Evolutionary conservation across 2,329 filamentous ascomycete genomes (phyloP), one percentile per base, ranked within the genome.

Genomic region (Sclerotinia sclerotiorum): DNA sequence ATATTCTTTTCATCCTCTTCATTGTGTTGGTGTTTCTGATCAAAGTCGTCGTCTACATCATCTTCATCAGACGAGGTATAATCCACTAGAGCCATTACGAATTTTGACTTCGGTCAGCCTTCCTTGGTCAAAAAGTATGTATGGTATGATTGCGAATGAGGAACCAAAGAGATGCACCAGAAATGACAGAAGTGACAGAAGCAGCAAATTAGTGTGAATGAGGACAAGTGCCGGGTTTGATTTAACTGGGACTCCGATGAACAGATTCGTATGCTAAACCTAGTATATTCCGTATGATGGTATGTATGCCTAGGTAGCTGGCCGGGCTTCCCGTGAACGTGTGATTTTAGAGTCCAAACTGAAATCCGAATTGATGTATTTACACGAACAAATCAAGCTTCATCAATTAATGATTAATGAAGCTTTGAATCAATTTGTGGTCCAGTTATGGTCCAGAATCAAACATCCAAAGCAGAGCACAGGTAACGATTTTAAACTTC

Each of bases 1-100:
- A 19, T 15, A 51, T n/a, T 21, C 11, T 42, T 24, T 29, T 46
- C 39, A 35, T 19, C 55, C 17, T 49, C 10, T 35, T 35, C 5
- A 32, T 48, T 35, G 13, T 29, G 24, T 48, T 49, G n/a, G 11
- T 17, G n/a, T 3, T 7, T 51, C 19, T 15, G 39, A 35, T 46
- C 10, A 32, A 32, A 15, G 24, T 48, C 29, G 24, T 44, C 39
- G 39, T 19, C 13, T n/a, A 44, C 62, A 13, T 64, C 63, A 21
- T 83, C 79, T 71, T 78, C 77, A 70, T 81, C 78, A 44, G 84
- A 87, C 68, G 84, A 84, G 21, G 87, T 84, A 77, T 93, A 93
- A 73, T 87, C 83, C 72, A 92, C 89, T 46, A 92, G 82, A 67
- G 82, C 80, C 88, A 90, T 90, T 63, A 32, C 44, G n/a, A 62